These are phyloP conservation scores for Centaurea solstitialis DNA, from an alignment of 129 eudicot species.

Conservation along the genomic window DNA sequence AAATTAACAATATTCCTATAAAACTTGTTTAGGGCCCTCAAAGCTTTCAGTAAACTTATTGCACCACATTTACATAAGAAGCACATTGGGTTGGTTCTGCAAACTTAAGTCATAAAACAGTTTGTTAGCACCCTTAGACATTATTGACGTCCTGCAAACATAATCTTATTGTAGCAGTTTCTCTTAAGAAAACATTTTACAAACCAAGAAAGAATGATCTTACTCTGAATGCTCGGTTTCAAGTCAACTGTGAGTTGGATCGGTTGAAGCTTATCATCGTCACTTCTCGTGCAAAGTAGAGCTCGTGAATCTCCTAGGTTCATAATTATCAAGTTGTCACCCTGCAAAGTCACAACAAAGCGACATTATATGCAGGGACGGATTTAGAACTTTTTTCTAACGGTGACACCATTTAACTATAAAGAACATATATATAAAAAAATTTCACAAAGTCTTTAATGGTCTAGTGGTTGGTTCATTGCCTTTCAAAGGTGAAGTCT, in stretches of 20 bases:
- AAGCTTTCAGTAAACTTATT: neutral
- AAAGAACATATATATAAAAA: no score
- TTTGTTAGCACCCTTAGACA: neutral
- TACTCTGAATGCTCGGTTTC: slow-evolving; percentile 71
- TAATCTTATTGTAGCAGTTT: neutral
- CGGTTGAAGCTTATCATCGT: slow-evolving; percentile 42
- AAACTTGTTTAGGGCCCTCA: neutral
- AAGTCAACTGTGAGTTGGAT: slow-evolving; percentile 74
- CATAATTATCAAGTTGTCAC: slow-evolving; percentile 53
- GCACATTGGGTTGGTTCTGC: neutral
- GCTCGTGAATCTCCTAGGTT: slow-evolving; percentile 86
- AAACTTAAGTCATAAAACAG: neutral
- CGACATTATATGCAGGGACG: neutral
- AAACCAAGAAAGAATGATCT: neutral
- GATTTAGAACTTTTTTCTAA: no score
- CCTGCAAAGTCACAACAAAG: slow-evolving; percentile 26
- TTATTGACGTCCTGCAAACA: neutral
- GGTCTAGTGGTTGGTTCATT: no score
- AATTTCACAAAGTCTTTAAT: no score
- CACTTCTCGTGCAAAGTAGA: slow-evolving; percentile 60
- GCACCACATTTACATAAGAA: neutral
- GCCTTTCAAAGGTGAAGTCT: no score
- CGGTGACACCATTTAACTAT: no score
- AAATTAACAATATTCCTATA: neutral
- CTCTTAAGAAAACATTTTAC: neutral